phyloP scores from a whole-genome alignment of 2,329 filamentous ascomycete genomes.

The Alternaria arbusti region DNA sequence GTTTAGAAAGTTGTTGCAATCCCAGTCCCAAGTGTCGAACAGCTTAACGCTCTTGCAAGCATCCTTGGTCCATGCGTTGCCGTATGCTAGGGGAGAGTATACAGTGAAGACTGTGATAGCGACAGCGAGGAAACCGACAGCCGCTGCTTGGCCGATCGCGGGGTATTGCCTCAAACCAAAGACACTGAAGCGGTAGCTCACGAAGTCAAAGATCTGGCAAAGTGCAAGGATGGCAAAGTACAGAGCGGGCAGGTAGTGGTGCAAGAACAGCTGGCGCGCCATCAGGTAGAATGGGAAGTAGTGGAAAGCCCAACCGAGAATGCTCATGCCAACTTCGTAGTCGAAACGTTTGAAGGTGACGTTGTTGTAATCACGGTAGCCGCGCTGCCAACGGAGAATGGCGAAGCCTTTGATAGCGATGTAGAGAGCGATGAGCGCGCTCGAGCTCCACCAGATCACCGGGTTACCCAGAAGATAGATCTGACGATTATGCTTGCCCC shows the following conservation, averaged over 20 bases:
- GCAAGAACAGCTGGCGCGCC: conserved; percentile 96
- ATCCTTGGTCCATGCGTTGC: conserved; percentile 89
- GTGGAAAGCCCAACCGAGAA: conserved; percentile 95
- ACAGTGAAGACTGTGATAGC: conserved; percentile 79
- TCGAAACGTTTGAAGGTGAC: conserved; percentile 93
- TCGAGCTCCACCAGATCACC: conserved; percentile 91
- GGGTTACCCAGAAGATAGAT: conserved; percentile 93
- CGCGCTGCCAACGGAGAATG: conserved; percentile 91
- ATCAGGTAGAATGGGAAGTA: conserved; percentile 99
- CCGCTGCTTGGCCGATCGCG: conserved; percentile 74
- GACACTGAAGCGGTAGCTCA: conserved; percentile 73
- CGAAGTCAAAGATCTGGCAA: conserved; percentile 88
- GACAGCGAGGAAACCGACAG: conserved; percentile 74
- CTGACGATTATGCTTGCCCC: conserved; percentile 91
- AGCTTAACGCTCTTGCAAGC: conserved; percentile 89
- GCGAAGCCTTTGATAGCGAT: conserved; percentile 85
- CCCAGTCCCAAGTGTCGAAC: conserved; percentile 91
- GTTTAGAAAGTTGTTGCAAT: conserved; percentile 91
- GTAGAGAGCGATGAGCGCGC: conserved; percentile 77
- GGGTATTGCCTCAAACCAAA: conserved; percentile 74
- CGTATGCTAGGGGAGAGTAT: conserved; percentile 90
- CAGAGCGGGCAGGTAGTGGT: conserved; percentile 97
- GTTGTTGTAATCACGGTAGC: conserved; percentile 83
- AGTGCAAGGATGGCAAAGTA: conserved; percentile 93
- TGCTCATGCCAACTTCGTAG: conserved; percentile 89